Evolutionary conservation across 345 rosid genomes (phyloP), one percentile per base, ranked within the genome.

Genomic region (Fremontodendron californicum): DNA sequence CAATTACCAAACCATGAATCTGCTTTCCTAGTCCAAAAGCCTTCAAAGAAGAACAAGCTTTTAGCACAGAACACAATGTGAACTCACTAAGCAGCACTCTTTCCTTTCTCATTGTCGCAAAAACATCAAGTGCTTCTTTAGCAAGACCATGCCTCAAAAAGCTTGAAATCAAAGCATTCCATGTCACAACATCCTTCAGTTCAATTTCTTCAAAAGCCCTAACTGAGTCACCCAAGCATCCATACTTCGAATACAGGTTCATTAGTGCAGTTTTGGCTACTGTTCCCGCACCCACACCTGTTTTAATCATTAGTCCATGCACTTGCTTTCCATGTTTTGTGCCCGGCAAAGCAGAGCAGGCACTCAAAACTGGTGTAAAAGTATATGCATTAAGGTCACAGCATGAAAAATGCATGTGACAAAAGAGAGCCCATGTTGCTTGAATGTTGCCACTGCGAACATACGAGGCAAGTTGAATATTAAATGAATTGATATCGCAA

Each of bases 81-180:
- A 87, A 90, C 87, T 89, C 98, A n/a, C 92, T 93, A 25, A 84
- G 77, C 54, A 78, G 83, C 71, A 90, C 80, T 48, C 77, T 72
- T 68, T 84, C 90, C 75, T 68, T 84, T 81, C 77, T 88, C 95
- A 89, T 94, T 31, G 77, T 82, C 57, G 78, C 75, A 16, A 94
- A 92, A 81, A 84, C 82, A 48, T 77, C 81, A 57, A 92, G 77
- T 3, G 97, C 95, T 54, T 87, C 87, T 75, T 85, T 82, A 12
- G 82, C 86, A 9, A 86, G 84, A 16, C 90, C 88, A 2, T 87
- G 85, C 70, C 86, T 78, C 52, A 88, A 80, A 73, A 84, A 92
- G 79, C 93, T 84, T 3, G 94, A 90, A 75, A 90, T 85, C 88
- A 93, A 79, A 75, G 94, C 90, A 74, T 94, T 94, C 93, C 95